These are phyloP conservation scores for Hamamelis virginiana DNA, from an alignment of 164 flowering plant genomes.

Conservation along the genomic window DNA sequence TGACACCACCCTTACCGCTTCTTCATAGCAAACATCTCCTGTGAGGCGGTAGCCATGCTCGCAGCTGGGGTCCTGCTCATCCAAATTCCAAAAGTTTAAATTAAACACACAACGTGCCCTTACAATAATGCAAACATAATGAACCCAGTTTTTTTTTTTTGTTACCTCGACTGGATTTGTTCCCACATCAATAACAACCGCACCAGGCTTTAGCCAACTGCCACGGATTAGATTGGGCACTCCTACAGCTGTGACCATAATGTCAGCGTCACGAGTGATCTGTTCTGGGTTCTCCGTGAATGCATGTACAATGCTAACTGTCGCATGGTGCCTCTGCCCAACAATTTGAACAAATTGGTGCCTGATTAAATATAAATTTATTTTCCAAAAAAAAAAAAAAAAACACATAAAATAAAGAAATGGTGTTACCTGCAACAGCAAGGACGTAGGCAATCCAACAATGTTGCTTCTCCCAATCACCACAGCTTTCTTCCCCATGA, in stretches of 20 bases:
- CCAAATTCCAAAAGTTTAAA: slow-evolving; percentile 1
- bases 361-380: not conserved
- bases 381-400: not conserved
- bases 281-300: slow-evolving; percentile 61
- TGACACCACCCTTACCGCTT: slow-evolving; percentile 69
- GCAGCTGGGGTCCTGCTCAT: slow-evolving; percentile 55
- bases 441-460: slow-evolving; percentile 74
- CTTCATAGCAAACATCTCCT: slow-evolving; percentile 91
- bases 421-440: slow-evolving; percentile 64
- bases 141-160: not conserved
- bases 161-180: slow-evolving; percentile 70
- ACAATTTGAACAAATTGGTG: not conserved
- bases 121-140: not conserved
- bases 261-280: slow-evolving; percentile 77
- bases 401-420: not conserved
- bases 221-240: slow-evolving; percentile 75
- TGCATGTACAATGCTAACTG: slow-evolving; percentile 69
- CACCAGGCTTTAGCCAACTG: slow-evolving; percentile 87
- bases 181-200: slow-evolving; percentile 89
- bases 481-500: slow-evolving; percentile 74
- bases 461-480: slow-evolving; percentile 90
- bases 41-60: slow-evolving; percentile 61
- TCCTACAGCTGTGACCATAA: slow-evolving; percentile 79
- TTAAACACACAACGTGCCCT: not conserved
- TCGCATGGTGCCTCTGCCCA: slow-evolving; percentile 81